Base-by-base conservation (phyloP, 1,139 yeast species). In the Blastobotrys proliferans region DNA sequence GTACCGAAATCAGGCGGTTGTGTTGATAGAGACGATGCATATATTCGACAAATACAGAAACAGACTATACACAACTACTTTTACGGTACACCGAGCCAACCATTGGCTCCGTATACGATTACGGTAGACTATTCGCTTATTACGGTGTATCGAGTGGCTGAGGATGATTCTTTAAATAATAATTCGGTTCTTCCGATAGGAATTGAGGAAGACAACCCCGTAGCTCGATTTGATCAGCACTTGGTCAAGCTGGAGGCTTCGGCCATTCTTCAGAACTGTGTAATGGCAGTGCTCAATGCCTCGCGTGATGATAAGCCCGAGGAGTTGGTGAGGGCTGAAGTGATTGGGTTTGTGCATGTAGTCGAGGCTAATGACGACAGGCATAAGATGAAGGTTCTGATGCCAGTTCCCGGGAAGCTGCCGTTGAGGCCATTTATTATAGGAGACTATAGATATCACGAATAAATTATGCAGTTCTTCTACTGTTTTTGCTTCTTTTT, bases 341-440 rank as follows among this genome's bases (percentile, higher is more conserved):
- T 85, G 0, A 63, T 83, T 54, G 95, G 95, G 0, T 78, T 69
- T 56, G 79, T 74, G 5, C 74, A 72, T 41, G 64, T 69, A 9
- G 75, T 81, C 6, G 81, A 76, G 45, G 79, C 77, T 8, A 83
- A 77, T 41, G 97, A 90, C 51, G 69, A 76, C 16, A 82, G 81
- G 57, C 74, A 76, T n/a, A 82, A 77, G 52, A 61, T 87, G 49
- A 81, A 82, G 56, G 73, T 92, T 4, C 69, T 90, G 51, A 72
- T 90, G 52, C 97, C 98, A 0, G 83, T 85, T 18, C 96, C 95
- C 1, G 95, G 95, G 0, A 74, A 81, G 34, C 68, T 88, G 30
- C 98, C 98, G 0, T 67, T 72, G n/a, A 74, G 77, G 48, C 79
- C 82, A 1, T 68, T 82, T 56, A 59, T 85, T 1, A 62, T 84